Base-by-base conservation (phyloP, 176 grass and related monocot species). In the Poa pratensis region DNA sequence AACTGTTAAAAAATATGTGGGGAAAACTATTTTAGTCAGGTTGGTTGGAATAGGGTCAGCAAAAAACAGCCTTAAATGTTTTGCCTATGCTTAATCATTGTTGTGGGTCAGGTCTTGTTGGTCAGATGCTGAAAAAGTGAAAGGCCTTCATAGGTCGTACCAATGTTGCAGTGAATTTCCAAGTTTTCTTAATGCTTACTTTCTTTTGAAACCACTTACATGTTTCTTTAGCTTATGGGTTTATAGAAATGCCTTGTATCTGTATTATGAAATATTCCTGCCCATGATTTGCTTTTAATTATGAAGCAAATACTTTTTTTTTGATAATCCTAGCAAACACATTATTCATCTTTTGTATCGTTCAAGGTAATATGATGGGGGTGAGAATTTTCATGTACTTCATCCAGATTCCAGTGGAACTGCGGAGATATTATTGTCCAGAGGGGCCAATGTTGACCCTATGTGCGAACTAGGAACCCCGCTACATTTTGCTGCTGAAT, bases 401-500 rank as follows among this genome's bases (percentile, higher is more conserved):
- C 2, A n/a, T 83, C 62, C 62, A 65, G 62, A 65, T 65, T 65
- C 62, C 62, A 34, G 62, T 18, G 62, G 15, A 16, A 5, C 9
- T 34, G 27, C 62, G 1, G 62, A 32, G 27, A 65, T 65, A 9
- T 65, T 65, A 65, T 34, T 65, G 62, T 65, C 62, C 62, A 65
- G 28, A 65, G 62, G 62, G 62, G 62, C 62, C 27, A 65, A 32
- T 32, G 75, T 85, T 79, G 50, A 85, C 51, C 75, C 83, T 54
- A 22, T 85, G 57, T 23, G 51, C 15, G 28, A 65, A 65, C 28
- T 65, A 32, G 62, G 62, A 65, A 65, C 62, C 28, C 62, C 62
- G 0, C 62, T 65, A 65, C 62, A 65, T 65, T 65, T 32, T 34
- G 62, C 62, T 32, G 28, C 28, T 65, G 62, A 65, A 65, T 65